Base-by-base conservation (phyloP, 352 stramenopile genomes). In the Globisporangium camurandrum region DNA sequence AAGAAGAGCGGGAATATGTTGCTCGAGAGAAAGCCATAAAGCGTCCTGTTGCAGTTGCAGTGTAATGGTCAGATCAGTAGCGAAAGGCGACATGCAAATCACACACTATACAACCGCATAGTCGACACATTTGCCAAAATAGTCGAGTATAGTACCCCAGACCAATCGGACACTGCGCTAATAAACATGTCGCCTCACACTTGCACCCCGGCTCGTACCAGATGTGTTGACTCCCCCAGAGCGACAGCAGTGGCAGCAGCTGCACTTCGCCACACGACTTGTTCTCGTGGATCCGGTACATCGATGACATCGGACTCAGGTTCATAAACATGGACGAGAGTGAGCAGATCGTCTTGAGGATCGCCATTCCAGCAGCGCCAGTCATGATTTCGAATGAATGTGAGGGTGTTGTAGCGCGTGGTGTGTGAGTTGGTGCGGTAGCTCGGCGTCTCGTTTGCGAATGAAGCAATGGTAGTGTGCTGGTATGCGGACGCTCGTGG, bases 161-260 rank as follows among this genome's bases (percentile, higher is more conserved):
- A n/a, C n/a, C n/a, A n/a, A n/a, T n/a, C n/a, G n/a, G n/a, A n/a
- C n/a, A n/a, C n/a, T n/a, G n/a, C n/a, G n/a, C n/a, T n/a, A n/a
- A n/a, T n/a, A n/a, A n/a, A n/a, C n/a, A n/a, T n/a, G n/a, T n/a
- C n/a, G n/a, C n/a, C n/a, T n/a, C n/a, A n/a, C n/a, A n/a, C n/a
- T n/a, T n/a, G n/a, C n/a, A n/a, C n/a, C n/a, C n/a, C n/a, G n/a
- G n/a, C n/a, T n/a, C 48, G 23, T 61, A 71, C 62, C 69, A 54
- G 24, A 69, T 61, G 45, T 72, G 63, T 7, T 60, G 71, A 34
- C 63, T 69, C 14, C 69, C 48, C 54, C 63, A 69, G 22, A 77
- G 57, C 28, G 61, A 58, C 14, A 77, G 61, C 28, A 77, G 54
- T 1, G 64, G 64, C 33, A 74, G 64, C 37, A 74, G 46, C 33